Base-by-base conservation (phyloP, 208 protist species). In the Eutreptiella sp. region DNA sequence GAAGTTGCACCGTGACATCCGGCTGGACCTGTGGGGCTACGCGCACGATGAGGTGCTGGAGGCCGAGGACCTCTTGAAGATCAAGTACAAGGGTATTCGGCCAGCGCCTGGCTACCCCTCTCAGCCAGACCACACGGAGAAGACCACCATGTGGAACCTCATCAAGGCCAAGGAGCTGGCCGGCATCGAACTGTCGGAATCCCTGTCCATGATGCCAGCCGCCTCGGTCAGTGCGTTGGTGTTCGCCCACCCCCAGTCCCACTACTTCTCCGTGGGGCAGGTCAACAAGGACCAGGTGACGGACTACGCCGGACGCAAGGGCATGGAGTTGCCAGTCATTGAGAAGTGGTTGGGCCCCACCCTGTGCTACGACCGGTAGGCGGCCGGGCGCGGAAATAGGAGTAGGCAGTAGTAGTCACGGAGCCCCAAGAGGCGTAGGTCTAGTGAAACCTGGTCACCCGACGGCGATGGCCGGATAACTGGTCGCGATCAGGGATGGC, bases 201-300 rank as follows among this genome's bases (percentile, higher is more conserved):
- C 76, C 39, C 75, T 89, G 50, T 87, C 90, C 26, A 97, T 97
- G 93, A 54, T 84, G 21, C 93, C 94, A 4, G 83, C 88, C 23
- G 89, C 94, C 1, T 79, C 86, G 7, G 93, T 97, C 28, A 87
- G 79, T 46, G 94, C 83, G n/a, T 59, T 97, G 9, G 80, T 89
- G 53, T 94, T 97, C 63, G 84, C 85, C 24, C 73, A 95, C 65
- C 75, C 77, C 24, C 62, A 94, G 38, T 80, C 89, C 0, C 82
- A 93, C 63, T 97, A 97, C 76, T 97, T 97, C 68, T 87, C 87
- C 11, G 90, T 97, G 33, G 93, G 93, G 34, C 94, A 95, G 63
- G 79, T 97, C 38, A 55, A 75, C 42, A 88, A 90, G 67, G 94
- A 97, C 55, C 94, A 97, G 75, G 75, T 93, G 7, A 66, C 75